These are phyloP conservation scores for Ceratobasidium sp. DNA, from an alignment of 1,284 basidiomycete species.

Conservation along the genomic window DNA sequence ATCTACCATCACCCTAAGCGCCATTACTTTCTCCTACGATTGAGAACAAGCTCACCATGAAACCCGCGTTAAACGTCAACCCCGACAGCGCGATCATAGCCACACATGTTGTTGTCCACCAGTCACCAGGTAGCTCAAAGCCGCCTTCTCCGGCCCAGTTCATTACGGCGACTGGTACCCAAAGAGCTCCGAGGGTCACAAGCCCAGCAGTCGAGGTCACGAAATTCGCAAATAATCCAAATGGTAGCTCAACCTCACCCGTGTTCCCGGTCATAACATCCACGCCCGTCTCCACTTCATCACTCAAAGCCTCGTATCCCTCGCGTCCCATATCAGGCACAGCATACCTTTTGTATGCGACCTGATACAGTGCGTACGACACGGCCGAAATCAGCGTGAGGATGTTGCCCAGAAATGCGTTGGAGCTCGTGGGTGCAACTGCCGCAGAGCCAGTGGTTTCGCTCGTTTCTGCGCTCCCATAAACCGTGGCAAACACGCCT, in stretches of 20 bases:
- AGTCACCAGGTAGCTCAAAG: conserved; percentile 43
- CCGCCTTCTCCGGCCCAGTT: conserved; percentile 39
- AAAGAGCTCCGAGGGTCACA: conserved; percentile 47
- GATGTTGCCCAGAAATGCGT: conserved; percentile 80
- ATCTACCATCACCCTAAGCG: conserved; percentile 62
- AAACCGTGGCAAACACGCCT: conserved; percentile 80
- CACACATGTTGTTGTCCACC: conserved; percentile 41
- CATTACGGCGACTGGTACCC: conserved; percentile 47
- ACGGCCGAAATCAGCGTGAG: conserved; percentile 79
- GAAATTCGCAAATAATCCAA: conserved; percentile 49
- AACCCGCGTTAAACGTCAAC: conserved; percentile 48
- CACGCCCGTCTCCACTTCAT: neutral
- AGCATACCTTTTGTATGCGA: conserved; percentile 83
- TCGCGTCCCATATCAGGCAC: conserved; percentile 63
- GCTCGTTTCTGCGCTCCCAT: conserved; percentile 70
- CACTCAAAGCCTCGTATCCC: conserved; percentile 7
- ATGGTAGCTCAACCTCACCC: conserved; percentile 60
- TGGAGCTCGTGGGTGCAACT: conserved; percentile 57
- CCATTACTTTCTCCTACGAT: conserved; percentile 44
- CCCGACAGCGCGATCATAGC: conserved; percentile 42
- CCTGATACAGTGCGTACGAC: conserved; percentile 78
- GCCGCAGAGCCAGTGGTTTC: conserved; percentile 41
- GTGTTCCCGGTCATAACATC: neutral
- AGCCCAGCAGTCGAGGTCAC: conserved; percentile 48
- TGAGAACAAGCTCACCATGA: conserved; percentile 46